Conservation (phyloP, 2,329 filamentous ascomycete species). For the Phyllosticta citriasiana region DNA sequence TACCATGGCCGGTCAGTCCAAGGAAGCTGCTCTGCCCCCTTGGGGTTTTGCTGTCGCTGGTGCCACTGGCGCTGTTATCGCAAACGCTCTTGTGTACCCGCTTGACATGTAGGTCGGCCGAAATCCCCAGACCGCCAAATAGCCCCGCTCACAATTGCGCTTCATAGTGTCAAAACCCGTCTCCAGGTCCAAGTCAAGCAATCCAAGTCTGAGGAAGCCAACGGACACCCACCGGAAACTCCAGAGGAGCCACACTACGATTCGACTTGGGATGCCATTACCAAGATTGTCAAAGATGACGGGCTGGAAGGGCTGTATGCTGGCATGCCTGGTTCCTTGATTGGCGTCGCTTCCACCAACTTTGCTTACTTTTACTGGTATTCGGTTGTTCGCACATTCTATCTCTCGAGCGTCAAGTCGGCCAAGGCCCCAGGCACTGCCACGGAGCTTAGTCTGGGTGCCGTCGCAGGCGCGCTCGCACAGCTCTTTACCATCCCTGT, state of each 20-base stretch:
- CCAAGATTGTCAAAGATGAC: conserved; percentile 71
- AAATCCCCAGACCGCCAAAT: not conserved
- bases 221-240: conserved; percentile 31
- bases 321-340: conserved; percentile 73
- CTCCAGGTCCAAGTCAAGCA: conserved; percentile 86
- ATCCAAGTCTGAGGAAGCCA: conserved; percentile 22
- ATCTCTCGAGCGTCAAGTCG: conserved; percentile 51
- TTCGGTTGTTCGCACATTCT: conserved; percentile 72
- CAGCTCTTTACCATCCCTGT: conserved; percentile 96
- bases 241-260: conserved; percentile 63
- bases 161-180: conserved; percentile 77
- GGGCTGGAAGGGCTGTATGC: conserved; percentile 76
- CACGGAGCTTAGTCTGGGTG: conserved; percentile 74
- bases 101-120: conserved; percentile 71
- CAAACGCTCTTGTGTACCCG: conserved; percentile 92
- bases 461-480: conserved; percentile 77
- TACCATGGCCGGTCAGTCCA: conserved; percentile 48
- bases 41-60: conserved; percentile 92
- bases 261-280: conserved; percentile 79
- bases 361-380: conserved; percentile 99
- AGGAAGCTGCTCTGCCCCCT: conserved; percentile 64
- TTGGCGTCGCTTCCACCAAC: conserved; percentile 94
- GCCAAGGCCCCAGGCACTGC: conserved; percentile 63
- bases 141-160: not conserved
- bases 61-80: conserved; percentile 83